Percentiles rank a stretch among this genome's conserved stretches.
Conservation (phyloP, 108 stramenopile genomes). For the Licmophora abbreviata region DNA sequence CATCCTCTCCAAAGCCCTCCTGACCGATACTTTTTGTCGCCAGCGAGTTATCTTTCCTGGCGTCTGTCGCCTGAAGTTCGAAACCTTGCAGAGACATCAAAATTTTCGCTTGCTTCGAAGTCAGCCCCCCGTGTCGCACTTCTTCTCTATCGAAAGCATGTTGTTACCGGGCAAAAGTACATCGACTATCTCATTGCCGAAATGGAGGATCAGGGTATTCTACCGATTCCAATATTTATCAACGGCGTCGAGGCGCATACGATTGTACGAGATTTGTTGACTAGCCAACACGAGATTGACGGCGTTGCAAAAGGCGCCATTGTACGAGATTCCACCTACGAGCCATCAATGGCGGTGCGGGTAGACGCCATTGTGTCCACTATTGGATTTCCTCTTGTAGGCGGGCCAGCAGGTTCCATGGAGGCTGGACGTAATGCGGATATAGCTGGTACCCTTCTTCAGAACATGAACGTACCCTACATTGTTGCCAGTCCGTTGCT, state of each 20-base stretch:
- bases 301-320: conserved; percentile 24
- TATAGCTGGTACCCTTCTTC: conserved; percentile 57
- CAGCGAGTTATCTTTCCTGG: conserved; percentile 53
- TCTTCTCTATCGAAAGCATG: conserved; percentile 79
- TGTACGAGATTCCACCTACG: conserved; percentile 30
- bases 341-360: conserved; percentile 26
- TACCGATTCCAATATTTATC: conserved; percentile 85
- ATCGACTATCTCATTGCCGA: conserved; percentile 54
- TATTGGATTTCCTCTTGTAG: conserved; percentile 82
- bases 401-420: conserved; percentile 82
- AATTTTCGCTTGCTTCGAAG: conserved; percentile 31
- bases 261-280: conserved; percentile 79
- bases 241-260: conserved; percentile 90
- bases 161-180: conserved; percentile 74
- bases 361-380: conserved; percentile 81
- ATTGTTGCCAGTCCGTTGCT: conserved; percentile 70
- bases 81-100: conserved; percentile 18
- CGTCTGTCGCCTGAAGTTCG: conserved; percentile 31
- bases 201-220: conserved; percentile 57
- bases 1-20: conserved; percentile 40
- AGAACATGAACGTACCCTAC: conserved; percentile 69
- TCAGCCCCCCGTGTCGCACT: conserved; percentile 62
- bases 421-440: conserved; percentile 75
- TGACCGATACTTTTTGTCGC: conserved; percentile 17
- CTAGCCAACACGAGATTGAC: conserved; percentile 44